Evolutionary conservation across 1,284 basidiomycete genomes (phyloP).

Genomic region (Ustilago tritici): DNA sequence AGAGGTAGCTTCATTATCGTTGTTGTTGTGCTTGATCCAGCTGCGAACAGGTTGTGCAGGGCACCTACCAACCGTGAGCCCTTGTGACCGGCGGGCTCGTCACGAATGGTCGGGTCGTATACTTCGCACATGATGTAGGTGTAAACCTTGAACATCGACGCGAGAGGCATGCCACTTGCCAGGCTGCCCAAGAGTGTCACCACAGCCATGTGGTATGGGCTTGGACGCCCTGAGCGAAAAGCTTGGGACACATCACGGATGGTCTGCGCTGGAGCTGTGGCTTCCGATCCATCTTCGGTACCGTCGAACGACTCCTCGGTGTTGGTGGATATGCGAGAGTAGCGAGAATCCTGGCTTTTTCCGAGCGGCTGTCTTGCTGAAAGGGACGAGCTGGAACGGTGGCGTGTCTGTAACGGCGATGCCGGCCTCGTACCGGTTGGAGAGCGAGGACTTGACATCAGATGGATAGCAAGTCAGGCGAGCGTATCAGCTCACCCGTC

Average conservation of each 20-base stretch:
- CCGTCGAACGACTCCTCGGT: conserved; percentile 29
- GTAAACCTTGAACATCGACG: conserved; percentile 65
- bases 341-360: conserved; percentile 21
- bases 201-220: conserved; percentile 62
- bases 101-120: conserved; percentile 48
- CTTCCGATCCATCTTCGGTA: conserved; percentile 40
- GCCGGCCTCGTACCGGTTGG: conserved; percentile 9
- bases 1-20: conserved; percentile 28
- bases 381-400: conserved; percentile 9
- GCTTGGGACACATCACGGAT: conserved; percentile 54
- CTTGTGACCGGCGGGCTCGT: conserved; percentile 31
- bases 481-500: conserved; percentile 5
- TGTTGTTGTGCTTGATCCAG: not conserved
- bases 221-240: conserved; percentile 44
- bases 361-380: conserved; percentile 10
- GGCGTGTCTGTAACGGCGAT: conserved; percentile 5
- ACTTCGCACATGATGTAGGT: conserved; percentile 62
- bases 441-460: conserved; percentile 27
- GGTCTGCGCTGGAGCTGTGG: conserved; percentile 49
- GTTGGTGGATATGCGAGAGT: conserved; percentile 18
- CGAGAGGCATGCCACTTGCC: conserved; percentile 60
- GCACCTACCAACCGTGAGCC: conserved; percentile 16
- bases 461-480: not conserved
- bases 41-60: conserved; percentile 7
- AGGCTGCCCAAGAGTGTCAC: conserved; percentile 59